Percentiles rank a stretch among this genome's conserved stretches.
Conservation (phyloP, 306 rosid genomes). For the Bauhinia variegata region DNA sequence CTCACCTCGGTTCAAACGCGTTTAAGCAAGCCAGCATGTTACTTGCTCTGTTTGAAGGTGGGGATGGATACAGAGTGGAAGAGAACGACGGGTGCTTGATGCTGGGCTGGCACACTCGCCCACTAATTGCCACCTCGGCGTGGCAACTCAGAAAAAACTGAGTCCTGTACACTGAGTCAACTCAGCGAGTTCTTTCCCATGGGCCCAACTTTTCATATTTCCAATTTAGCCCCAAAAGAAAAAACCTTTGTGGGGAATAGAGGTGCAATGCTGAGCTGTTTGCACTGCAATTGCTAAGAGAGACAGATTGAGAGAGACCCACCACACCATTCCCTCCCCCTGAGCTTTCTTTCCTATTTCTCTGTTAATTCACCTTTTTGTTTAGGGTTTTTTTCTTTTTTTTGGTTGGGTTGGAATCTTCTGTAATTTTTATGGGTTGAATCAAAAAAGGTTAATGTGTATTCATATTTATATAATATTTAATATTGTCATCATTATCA, state of each 20-base stretch:
- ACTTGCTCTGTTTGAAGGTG: constrained; percentile 67
- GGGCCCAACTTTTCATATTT: background rate
- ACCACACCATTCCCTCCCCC: constrained; percentile 46
- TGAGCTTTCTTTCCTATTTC: background rate
- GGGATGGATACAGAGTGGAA: constrained; percentile 88
- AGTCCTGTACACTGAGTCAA: constrained; percentile 55
- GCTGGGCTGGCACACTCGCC: constrained; percentile 92
- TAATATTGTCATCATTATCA: too few species aligned
- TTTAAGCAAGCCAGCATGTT: constrained; percentile 92
- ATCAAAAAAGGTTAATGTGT: constrained; percentile 40
- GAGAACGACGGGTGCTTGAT: constrained; percentile 75
- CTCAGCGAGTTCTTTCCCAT: constrained; percentile 12
- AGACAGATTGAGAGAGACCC: constrained; percentile 50
- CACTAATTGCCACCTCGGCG: constrained; percentile 85
- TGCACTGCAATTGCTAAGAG: constrained; percentile 39
- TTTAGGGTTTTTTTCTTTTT: constrained; percentile 29
- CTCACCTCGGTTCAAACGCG: constrained; percentile 85
- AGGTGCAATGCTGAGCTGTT: constrained; percentile 63
- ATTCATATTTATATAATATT: constrained; percentile 43
- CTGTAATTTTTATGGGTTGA: constrained; percentile 58
- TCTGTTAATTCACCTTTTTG: constrained; percentile 31
- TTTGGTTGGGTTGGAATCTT: constrained; percentile 56
- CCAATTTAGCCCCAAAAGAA: constrained; percentile 22
- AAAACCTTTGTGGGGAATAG: constrained; percentile 47
- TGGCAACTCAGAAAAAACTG: constrained; percentile 62